Conservation (phyloP, 1,139 yeast species). For the Scheffersomyces parashehatae region DNA sequence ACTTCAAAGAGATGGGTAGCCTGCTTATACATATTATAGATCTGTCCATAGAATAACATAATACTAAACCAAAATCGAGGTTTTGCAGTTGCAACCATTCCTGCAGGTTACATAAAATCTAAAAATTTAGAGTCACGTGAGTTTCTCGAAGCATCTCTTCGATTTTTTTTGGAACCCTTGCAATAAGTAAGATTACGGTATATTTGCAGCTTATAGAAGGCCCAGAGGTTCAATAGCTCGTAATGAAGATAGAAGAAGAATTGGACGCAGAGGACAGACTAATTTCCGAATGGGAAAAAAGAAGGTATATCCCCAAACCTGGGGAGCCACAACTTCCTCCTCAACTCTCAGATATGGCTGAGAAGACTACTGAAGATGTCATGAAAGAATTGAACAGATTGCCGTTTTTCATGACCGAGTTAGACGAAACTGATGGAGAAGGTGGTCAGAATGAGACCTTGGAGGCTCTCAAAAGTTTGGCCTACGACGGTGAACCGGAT, state of each 20-base stretch:
- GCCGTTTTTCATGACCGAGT: slow-evolving; percentile 92
- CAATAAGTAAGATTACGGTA: too few species aligned
- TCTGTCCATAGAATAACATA: not conserved
- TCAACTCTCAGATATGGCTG: slow-evolving; percentile 66
- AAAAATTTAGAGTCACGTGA: too few species aligned
- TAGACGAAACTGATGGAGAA: slow-evolving; percentile 75
- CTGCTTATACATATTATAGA: not conserved
- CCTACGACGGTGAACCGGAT: slow-evolving; percentile 93
- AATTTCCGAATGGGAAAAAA: slow-evolving; percentile 53
- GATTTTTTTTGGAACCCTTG: too few species aligned
- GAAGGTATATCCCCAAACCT: slow-evolving; percentile 65
- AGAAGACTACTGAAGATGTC: slow-evolving; percentile 74
- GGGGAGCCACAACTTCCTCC: slow-evolving; percentile 87
- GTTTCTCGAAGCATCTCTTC: too few species aligned
- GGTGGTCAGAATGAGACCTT: slow-evolving; percentile 74
- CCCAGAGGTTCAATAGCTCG: too few species aligned
- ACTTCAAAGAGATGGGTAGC: slow-evolving; percentile 15
- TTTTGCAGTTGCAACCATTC: not conserved
- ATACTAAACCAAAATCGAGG: not conserved
- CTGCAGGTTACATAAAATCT: too few species aligned
- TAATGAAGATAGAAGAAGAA: not conserved
- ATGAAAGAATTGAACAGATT: slow-evolving; percentile 75
- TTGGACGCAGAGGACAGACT: slow-evolving; percentile 14
- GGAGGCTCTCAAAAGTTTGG: slow-evolving; percentile 89
- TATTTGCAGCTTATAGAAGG: too few species aligned